Base-by-base conservation (phyloP, 164 flowering plant genomes). In the Vitis rupestris region DNA sequence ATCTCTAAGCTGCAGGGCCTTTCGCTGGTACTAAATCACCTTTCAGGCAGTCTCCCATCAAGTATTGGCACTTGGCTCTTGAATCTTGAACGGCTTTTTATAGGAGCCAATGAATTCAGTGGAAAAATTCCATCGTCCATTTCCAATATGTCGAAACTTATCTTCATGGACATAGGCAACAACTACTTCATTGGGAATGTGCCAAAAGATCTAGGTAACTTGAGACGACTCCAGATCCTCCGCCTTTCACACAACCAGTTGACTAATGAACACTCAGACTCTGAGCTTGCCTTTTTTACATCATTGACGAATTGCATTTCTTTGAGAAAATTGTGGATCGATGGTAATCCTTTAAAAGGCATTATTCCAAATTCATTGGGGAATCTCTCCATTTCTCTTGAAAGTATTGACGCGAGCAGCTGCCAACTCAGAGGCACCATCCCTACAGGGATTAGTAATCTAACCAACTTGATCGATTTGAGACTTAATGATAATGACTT, bases 301-400 rank as follows among this genome's bases (percentile, higher is more conserved):
- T 62, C 65, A 44, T n/a, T 63, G 66, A 19, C 66, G 10, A 63
- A 63, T 7, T 63, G 66, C n/a, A 17, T 16, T 11, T 63, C 27
- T 17, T 50, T 63, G 54, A 63, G 12, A 49, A 5, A 0, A 9
- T 49, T 63, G 30, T 11, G 66, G 66, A 63, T 63, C 10, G 1
- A 10, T n/a, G 17, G 49, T 51, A 63, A 63, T 49, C 66, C 66
- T 15, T 13, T 49, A 17, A 48, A 63, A 10, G 54, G 50, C 4
- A 19, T 64, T 9, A 53, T 64, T 64, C 66, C 66, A 19, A 19
- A 6, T 49, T 64, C 66, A 50, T 11, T 64, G 15, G 7, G 31
- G 2, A 64, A 64, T 31, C 66, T 48, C 54, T 63, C 66, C 52
- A 48, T 23, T 23, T 49, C 66, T 19, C 44, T 64, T 50, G 1